Evolutionary conservation across 345 rosid genomes (phyloP).

Genomic region (Citrus maxima): DNA sequence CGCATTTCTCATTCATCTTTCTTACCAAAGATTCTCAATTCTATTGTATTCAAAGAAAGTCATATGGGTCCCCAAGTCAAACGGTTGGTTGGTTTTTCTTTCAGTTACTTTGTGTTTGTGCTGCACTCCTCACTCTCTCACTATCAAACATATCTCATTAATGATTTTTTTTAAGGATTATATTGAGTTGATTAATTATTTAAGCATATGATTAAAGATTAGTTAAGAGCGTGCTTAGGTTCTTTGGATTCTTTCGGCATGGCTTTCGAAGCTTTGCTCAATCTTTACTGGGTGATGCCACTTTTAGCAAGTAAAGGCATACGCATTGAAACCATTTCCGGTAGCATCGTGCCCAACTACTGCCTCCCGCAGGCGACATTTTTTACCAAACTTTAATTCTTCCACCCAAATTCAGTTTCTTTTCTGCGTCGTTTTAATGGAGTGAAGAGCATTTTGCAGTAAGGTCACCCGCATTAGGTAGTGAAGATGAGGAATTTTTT

Average conservation of each 20-base stretch:
- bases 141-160: neutral
- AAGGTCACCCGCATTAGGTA: too few species aligned
- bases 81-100: conserved; percentile 51
- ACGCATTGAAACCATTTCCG: conserved; percentile 11
- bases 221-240: conserved; percentile 4
- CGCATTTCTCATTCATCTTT: conserved; percentile 8
- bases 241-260: neutral
- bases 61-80: conserved; percentile 45
- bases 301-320: conserved; percentile 8
- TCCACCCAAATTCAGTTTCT: too few species aligned
- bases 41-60: neutral
- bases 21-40: conserved; percentile 32
- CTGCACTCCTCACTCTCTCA: neutral
- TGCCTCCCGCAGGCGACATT: conserved; percentile 7
- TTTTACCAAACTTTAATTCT: conserved; percentile 9
- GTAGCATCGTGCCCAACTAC: conserved; percentile 14
- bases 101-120: conserved; percentile 21
- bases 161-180: neutral
- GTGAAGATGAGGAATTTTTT: too few species aligned
- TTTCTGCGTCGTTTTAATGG: too few species aligned
- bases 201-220: neutral
- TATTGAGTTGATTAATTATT: neutral
- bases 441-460: too few species aligned
- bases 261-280: neutral
- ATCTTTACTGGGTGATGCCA: conserved; percentile 5